phyloP scores from a whole-genome alignment of 192 early-diverging fungal species.

The Entomortierella parvispora region DNA sequence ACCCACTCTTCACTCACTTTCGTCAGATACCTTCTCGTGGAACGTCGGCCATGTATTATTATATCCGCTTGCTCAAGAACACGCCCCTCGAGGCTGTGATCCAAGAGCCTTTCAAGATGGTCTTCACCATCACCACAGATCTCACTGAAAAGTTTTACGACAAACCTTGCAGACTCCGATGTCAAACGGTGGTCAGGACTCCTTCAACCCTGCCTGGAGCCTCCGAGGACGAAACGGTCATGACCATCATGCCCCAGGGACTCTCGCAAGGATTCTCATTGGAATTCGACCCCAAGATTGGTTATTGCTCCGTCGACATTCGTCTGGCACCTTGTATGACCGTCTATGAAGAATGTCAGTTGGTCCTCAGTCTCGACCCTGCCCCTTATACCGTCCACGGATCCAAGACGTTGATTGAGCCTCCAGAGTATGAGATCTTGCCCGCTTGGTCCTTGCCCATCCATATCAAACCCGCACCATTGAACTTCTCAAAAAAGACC shows the following conservation, averaged over 20 bases:
- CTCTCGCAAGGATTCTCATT: slow-evolving; percentile 43
- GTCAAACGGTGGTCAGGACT: slow-evolving; percentile 42
- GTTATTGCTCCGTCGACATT: slow-evolving; percentile 46
- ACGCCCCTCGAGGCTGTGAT: slow-evolving; percentile 52
- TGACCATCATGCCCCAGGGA: slow-evolving; percentile 50
- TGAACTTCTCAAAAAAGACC: slow-evolving; percentile 47
- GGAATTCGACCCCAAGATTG: slow-evolving; percentile 49
- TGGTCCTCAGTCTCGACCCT: slow-evolving; percentile 39
- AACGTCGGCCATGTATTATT: slow-evolving; percentile 39
- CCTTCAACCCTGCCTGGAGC: slow-evolving; percentile 33
- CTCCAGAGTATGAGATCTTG: slow-evolving; percentile 47
- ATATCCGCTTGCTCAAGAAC: slow-evolving; percentile 49
- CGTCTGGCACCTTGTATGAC: slow-evolving; percentile 50
- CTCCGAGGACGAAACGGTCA: slow-evolving; percentile 34
- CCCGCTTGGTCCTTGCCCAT: slow-evolving; percentile 49
- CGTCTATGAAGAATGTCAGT: slow-evolving; percentile 38
- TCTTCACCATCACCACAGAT: slow-evolving; percentile 53
- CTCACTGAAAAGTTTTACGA: slow-evolving; percentile 52
- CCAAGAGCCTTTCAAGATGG: slow-evolving; percentile 53
- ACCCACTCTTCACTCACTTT: not conserved
- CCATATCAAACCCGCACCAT: slow-evolving; percentile 29
- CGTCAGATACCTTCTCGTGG: not conserved
- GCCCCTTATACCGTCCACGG: slow-evolving; percentile 22
- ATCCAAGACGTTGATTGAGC: slow-evolving; percentile 22
- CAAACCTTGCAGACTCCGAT: slow-evolving; percentile 36